Percentiles rank a stretch among this genome's conserved stretches.
Conservation (phyloP, 306 rosid species). For the Senna siamea region DNA sequence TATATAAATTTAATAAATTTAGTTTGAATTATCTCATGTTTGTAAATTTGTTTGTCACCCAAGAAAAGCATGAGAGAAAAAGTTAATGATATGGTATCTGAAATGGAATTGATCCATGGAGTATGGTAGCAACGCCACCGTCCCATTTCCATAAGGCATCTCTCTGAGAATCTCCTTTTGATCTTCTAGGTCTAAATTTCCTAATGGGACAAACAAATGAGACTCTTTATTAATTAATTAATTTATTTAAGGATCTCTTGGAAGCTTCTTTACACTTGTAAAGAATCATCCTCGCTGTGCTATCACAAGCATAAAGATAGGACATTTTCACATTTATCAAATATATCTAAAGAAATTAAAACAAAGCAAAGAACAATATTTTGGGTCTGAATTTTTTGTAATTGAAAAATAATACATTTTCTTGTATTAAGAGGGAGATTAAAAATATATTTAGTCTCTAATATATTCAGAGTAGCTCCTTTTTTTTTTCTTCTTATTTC, state of each 20-base stretch:
- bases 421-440: too few species aligned
- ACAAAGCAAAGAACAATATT: background rate
- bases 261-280: slow-evolving; percentile 27
- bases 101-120: background rate
- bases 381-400: too few species aligned
- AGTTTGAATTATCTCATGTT: too few species aligned
- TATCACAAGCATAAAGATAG: background rate
- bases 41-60: background rate
- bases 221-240: background rate
- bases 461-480: too few species aligned
- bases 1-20: too few species aligned
- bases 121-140: slow-evolving; percentile 6
- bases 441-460: too few species aligned
- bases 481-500: too few species aligned
- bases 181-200: background rate
- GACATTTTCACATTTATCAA: background rate
- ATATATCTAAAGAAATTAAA: background rate
- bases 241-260: background rate
- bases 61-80: background rate
- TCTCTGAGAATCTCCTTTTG: slow-evolving; percentile 18
- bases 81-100: background rate
- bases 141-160: slow-evolving; percentile 36
- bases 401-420: too few species aligned
- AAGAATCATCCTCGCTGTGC: slow-evolving; percentile 4
- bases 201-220: background rate